A percentile compares a stretch with the other conserved stretches of the same genome.
Conservation (phyloP, 1,284 basidiomycete species). For the Leccinum cinnamomeum region DNA sequence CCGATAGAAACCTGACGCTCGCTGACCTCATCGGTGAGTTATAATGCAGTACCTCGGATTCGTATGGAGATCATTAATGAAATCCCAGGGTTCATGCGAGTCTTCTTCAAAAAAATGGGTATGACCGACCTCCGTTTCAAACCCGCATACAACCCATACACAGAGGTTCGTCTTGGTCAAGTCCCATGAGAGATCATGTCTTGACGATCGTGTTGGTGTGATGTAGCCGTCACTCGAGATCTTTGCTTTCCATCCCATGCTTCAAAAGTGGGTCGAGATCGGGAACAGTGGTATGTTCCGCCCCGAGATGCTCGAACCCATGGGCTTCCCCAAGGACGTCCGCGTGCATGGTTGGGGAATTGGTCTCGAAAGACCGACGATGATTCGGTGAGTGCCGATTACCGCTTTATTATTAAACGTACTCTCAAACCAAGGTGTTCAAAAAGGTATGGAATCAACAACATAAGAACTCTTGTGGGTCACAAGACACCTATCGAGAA, state of each 20-base stretch:
- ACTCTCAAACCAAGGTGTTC: slow-evolving; percentile 8
- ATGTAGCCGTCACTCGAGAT: slow-evolving; percentile 95
- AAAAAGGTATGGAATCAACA: slow-evolving; percentile 81
- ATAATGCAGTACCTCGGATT: background rate
- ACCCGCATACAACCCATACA: slow-evolving; percentile 97
- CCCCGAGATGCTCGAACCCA: slow-evolving; percentile 94
- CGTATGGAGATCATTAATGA: background rate
- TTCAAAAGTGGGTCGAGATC: slow-evolving; percentile 96
- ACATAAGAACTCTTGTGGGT: slow-evolving; percentile 95
- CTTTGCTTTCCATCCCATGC: slow-evolving; percentile 95
- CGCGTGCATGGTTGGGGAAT: slow-evolving; percentile 98
- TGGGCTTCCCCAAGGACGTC: slow-evolving; percentile 98
- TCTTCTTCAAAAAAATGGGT: slow-evolving; percentile 98
- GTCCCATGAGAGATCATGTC: background rate
- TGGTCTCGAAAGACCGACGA: slow-evolving; percentile 95
- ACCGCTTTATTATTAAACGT: background rate
- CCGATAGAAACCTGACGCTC: slow-evolving; percentile 91
- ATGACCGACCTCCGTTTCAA: slow-evolving; percentile 94
- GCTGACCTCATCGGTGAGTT: slow-evolving; percentile 89
- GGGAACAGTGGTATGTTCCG: slow-evolving; percentile 97
- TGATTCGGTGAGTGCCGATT: slow-evolving; percentile 80
- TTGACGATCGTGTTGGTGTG: slow-evolving; percentile 6
- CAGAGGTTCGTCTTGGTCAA: slow-evolving; percentile 61
- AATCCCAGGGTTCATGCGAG: slow-evolving; percentile 87
- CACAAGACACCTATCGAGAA: slow-evolving; percentile 94